phyloP scores from a whole-genome alignment of 2,329 filamentous ascomycete species.

The Hymenoscyphus infarciens region DNA sequence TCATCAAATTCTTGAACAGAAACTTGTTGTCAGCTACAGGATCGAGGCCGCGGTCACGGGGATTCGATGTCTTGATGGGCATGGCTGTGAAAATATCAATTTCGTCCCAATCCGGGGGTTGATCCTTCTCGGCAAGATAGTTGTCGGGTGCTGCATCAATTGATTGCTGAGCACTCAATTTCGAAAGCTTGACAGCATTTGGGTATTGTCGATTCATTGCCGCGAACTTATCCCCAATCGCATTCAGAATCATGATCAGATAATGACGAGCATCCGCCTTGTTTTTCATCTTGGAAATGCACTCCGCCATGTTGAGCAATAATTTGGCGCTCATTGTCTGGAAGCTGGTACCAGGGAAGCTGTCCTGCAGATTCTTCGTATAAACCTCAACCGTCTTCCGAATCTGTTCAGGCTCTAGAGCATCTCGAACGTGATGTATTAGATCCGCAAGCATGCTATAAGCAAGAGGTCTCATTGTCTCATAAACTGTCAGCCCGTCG shows the following conservation, averaged over 20 bases:
- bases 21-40: constrained; percentile 97
- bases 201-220: constrained; percentile 96
- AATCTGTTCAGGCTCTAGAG: constrained; percentile 85
- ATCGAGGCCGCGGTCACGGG: constrained; percentile 81
- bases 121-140: constrained; percentile 78
- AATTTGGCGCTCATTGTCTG: constrained; percentile 99
- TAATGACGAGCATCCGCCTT: constrained; percentile 95
- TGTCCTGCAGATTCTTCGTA: constrained; percentile 91
- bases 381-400: constrained; percentile 95
- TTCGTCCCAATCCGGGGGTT: constrained; percentile 91
- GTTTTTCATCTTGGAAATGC: constrained; percentile 88
- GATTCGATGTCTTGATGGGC: constrained; percentile 92
- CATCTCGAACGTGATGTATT: constrained; percentile 93
- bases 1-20: constrained; percentile 92
- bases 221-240: constrained; percentile 96
- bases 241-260: constrained; percentile 94
- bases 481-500: constrained; percentile 92
- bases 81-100: constrained; percentile 96
- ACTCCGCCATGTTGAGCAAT: constrained; percentile 95
- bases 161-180: constrained; percentile 64
- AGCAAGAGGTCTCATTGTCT: constrained; percentile 90
- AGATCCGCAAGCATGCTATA: constrained; percentile 98
- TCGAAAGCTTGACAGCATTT: constrained; percentile 91
- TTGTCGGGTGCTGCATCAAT: constrained; percentile 66
- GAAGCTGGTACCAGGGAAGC: constrained; percentile 95